These are phyloP conservation scores for Ophiocytium majus DNA, from an alignment of 352 stramenopile species.

Conservation along the genomic window DNA sequence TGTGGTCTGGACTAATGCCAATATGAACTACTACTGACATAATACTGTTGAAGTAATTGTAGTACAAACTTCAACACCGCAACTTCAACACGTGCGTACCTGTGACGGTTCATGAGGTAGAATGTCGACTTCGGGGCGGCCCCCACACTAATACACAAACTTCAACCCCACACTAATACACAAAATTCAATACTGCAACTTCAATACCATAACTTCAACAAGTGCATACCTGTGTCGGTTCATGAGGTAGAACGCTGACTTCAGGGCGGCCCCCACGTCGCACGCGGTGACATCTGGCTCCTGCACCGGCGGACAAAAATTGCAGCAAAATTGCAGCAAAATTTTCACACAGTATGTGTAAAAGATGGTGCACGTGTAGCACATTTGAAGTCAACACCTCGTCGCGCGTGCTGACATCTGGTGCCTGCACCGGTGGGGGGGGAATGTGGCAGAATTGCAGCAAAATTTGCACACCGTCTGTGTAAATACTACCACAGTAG, in stretches of 20 bases:
- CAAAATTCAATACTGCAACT: no score
- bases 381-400: neutral
- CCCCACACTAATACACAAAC: no score
- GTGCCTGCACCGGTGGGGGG: neutral
- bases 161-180: no score
- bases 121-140: neutral
- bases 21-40: no score
- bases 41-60: no score
- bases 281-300: neutral
- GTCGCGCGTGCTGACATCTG: neutral
- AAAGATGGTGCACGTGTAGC: neutral
- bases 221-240: constrained; percentile 16
- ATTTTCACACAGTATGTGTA: neutral
- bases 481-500: no score
- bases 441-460: neutral
- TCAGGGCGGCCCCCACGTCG: neutral
- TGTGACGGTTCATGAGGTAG: constrained; percentile 16
- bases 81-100: no score
- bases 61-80: no score
- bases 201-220: no score
- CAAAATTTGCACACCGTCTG: neutral
- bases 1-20: no score
- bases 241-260: constrained; percentile 7
- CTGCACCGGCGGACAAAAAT: neutral
- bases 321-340: neutral